Conservation (phyloP, 2,329 filamentous ascomycete genomes). For the Fusarium globosum region DNA sequence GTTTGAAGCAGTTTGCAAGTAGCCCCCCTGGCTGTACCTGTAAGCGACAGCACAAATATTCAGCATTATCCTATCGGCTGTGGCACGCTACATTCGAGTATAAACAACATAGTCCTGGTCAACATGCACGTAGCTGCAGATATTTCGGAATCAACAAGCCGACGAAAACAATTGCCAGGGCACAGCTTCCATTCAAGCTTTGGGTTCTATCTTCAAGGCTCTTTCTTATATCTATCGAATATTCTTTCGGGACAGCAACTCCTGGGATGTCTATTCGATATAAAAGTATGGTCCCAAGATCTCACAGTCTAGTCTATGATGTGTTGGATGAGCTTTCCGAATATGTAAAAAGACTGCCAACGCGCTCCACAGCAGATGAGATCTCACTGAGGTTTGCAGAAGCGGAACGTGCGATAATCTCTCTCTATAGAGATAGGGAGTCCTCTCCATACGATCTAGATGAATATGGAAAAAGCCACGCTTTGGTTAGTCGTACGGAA, state of each 20-base stretch:
- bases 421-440: not conserved
- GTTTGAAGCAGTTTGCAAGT: accelerated
- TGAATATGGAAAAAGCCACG: accelerated
- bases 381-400: accelerated
- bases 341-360: no score
- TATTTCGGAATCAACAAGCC: not conserved
- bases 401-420: not conserved
- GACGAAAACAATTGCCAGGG: not conserved
- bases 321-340: accelerated
- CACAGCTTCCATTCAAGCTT: not conserved
- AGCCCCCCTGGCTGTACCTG: accelerated
- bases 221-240: not conserved
- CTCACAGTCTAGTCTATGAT: accelerated
- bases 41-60: accelerated
- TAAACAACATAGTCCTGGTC: accelerated
- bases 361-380: accelerated
- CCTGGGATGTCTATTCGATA: not conserved
- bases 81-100: not conserved
- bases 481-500: not conserved
- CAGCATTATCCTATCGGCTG: accelerated
- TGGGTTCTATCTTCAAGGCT: not conserved
- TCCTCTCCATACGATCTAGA: not conserved
- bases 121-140: not conserved
- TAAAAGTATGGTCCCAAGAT: accelerated
- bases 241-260: not conserved